Evolutionary conservation across 2,329 filamentous ascomycete species (phyloP), one percentile per base, ranked within the genome.

Genomic region (Aspergillus caelatus): DNA sequence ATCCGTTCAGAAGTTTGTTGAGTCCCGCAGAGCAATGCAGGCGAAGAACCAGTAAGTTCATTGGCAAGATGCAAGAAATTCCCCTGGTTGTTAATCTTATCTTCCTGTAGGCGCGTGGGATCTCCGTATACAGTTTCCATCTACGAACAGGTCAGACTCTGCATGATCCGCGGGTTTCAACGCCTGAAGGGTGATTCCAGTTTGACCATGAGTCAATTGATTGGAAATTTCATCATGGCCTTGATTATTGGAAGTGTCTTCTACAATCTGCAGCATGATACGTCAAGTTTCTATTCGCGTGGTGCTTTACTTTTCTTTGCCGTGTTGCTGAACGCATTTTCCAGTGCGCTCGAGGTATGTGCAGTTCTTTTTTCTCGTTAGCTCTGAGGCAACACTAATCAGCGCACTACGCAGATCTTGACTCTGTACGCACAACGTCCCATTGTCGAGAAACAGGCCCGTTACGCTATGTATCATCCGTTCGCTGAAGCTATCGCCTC

Each of bases 111-210:
- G 69, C 89, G 92, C 3, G 77, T 84, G 56, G 87, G 87, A 75
- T 96, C 92, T 1, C 93, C 94, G 0, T 97, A 90, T 77, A 97
- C 92, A 0, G 82, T 97, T 43, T 94, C 92, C 0, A 91, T 90
- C 68, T 57, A 64, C 4, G 89, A 94, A 77, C 94, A 97, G 77
- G 78, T 97, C 66, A 76, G 85, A 64, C 87, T 97, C 14, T 97
- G 93, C 75, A 81, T 96, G 56, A 89, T 88, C 82, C 90, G 94
- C 73, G 93, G 92, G 12, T 95, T 90, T 81, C 86, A 88, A 72
- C 88, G 94, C 58, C 83, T 97, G 9, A 84, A 82, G 61, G 91
- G 91, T 58, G 94, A 97, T 73, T 89, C 91, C 23, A 90, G 86
- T 72, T 81, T 95, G 69, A 92, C 91, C 0, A 68, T 94, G 26